These are phyloP conservation scores for Cyberlindnera saturnus DNA, from an alignment of 805 yeast genomes.

Conservation along the genomic window DNA sequence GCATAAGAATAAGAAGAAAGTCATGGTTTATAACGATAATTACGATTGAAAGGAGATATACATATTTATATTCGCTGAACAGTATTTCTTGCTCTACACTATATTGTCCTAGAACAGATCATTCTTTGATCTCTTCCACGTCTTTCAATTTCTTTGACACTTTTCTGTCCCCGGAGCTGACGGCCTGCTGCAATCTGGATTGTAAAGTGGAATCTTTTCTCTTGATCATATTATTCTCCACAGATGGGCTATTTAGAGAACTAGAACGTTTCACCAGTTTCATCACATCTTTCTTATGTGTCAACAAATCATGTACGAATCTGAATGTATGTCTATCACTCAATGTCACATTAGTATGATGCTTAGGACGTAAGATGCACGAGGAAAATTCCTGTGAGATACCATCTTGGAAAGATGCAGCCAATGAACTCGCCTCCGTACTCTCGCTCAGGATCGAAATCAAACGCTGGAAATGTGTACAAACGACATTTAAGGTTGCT, in stretches of 20 bases:
- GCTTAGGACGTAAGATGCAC: constrained; percentile 50
- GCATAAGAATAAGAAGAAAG: not conserved
- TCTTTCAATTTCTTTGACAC: constrained; percentile 1
- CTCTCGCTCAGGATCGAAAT: constrained; percentile 46
- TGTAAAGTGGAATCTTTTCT: constrained; percentile 21
- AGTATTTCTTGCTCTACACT: not conserved
- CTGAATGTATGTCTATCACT: constrained; percentile 54
- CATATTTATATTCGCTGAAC: not conserved
- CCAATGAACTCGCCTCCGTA: constrained; percentile 30
- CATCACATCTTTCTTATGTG: constrained; percentile 56
- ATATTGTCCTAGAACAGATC: too few relatives aligned
- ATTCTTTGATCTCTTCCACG: not conserved
- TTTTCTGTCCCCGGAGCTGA: constrained; percentile 15
- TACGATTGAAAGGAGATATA: constrained; percentile 1
- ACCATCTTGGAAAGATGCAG: constrained; percentile 33
- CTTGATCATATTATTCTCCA: constrained; percentile 1
- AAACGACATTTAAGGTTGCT: constrained; percentile 76
- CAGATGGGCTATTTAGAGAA: not conserved
- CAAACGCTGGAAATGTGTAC: constrained; percentile 66
- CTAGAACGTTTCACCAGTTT: constrained; percentile 43
- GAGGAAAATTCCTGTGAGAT: constrained; percentile 63
- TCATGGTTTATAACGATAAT: constrained; percentile 8
- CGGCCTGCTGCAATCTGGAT: constrained; percentile 21
- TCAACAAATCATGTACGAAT: constrained; percentile 57
- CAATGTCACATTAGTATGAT: constrained; percentile 38